A percentile compares a stretch with the other conserved stretches of the same genome.
phyloP scores from a whole-genome alignment of 345 rosid genomes.

The Lenwebbia sp. region DNA sequence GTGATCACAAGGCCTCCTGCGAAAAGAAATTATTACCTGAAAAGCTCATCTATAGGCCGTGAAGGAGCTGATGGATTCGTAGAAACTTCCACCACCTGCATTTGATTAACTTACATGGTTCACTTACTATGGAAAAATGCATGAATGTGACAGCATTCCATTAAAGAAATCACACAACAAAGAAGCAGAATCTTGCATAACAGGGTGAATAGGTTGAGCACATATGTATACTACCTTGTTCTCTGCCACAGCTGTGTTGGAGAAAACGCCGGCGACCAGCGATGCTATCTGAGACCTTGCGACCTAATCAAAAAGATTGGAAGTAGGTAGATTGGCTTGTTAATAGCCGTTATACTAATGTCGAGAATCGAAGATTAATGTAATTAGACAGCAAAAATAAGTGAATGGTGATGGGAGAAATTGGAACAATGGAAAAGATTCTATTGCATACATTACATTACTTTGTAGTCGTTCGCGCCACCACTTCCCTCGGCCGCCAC shows the following conservation, averaged over 20 bases:
- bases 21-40: constrained; percentile 38
- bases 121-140: background rate
- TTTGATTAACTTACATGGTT: background rate
- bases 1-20: background rate
- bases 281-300: constrained; percentile 68
- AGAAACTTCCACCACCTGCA: constrained; percentile 74
- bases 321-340: background rate
- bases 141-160: background rate
- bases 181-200: background rate
- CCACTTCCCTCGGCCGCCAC: constrained; percentile 64
- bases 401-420: background rate
- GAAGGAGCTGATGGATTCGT: constrained; percentile 71
- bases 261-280: constrained; percentile 77
- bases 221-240: constrained; percentile 47
- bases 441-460: constrained; percentile 94
- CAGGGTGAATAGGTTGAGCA: background rate
- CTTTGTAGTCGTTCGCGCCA: constrained; percentile 74
- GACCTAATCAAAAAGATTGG: constrained; percentile 28
- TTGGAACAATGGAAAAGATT: constrained; percentile 8
- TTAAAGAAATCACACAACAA: background rate
- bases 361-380: background rate
- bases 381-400: background rate
- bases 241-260: constrained; percentile 78
- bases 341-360: background rate
- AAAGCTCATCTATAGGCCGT: constrained; percentile 57